These are phyloP conservation scores for Chlamydomonas eustigma DNA, from an alignment of 139 green algal genomes.

Conservation along the genomic window DNA sequence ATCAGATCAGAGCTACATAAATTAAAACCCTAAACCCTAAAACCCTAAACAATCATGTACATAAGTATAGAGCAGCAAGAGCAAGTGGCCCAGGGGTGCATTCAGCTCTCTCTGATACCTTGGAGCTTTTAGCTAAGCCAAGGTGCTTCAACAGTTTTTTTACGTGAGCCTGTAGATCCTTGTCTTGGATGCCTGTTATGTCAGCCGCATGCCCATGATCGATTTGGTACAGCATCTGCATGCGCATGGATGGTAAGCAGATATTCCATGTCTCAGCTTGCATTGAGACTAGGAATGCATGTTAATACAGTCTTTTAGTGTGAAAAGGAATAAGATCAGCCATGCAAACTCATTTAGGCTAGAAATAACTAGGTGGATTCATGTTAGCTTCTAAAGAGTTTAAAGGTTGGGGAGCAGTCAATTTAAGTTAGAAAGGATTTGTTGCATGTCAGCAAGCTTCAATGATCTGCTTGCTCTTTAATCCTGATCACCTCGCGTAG, in stretches of 20 bases:
- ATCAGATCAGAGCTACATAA: no score
- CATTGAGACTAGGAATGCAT: no score
- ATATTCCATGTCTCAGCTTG: no score
- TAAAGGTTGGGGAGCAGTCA: background rate
- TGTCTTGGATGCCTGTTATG: slow-evolving; percentile 26
- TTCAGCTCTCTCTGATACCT: slow-evolving; percentile 23
- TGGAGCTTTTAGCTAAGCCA: slow-evolving; percentile 16
- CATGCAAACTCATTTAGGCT: background rate
- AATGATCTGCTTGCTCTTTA: background rate
- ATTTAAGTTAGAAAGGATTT: background rate
- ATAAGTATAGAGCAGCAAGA: no score
- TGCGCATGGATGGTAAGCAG: background rate
- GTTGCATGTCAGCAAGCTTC: background rate
- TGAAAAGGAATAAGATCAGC: background rate
- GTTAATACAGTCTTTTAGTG: no score
- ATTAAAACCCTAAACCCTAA: no score
- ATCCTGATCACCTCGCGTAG: slow-evolving; percentile 23
- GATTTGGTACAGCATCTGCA: slow-evolving; percentile 31
- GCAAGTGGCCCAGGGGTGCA: no score
- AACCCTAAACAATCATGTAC: no score
- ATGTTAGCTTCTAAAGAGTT: background rate
- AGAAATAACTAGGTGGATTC: background rate
- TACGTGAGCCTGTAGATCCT: slow-evolving; percentile 18
- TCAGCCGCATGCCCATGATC: slow-evolving; percentile 28
- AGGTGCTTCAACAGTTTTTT: slow-evolving; percentile 20